Evolutionary conservation across 768 basidiomycete species (phyloP).

Genomic region (Hypholoma fasciculare): DNA sequence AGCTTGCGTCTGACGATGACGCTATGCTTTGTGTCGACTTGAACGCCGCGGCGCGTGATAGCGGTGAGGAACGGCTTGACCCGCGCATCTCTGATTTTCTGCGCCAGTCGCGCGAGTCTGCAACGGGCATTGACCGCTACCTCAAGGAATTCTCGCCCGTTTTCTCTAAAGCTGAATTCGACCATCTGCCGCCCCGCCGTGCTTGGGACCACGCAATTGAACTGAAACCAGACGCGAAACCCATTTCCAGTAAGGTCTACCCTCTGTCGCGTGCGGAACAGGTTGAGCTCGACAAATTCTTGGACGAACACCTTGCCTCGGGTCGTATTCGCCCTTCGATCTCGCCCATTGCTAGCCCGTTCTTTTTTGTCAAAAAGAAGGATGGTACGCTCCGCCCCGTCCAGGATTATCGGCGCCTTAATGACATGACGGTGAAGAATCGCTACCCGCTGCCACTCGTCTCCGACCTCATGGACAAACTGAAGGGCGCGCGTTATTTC

Average conservation of each 20-base stretch:
- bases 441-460: slow-evolving; percentile 32
- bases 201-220: slow-evolving; percentile 35
- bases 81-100: too few relatives aligned
- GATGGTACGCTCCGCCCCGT: slow-evolving; percentile 32
- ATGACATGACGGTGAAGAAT: slow-evolving; percentile 31
- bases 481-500: slow-evolving; percentile 21
- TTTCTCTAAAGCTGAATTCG: slow-evolving; percentile 21
- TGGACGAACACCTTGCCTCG: slow-evolving; percentile 19
- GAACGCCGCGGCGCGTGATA: not conserved
- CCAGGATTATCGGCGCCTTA: slow-evolving; percentile 32
- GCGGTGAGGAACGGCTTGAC: slow-evolving; percentile 16
- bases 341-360: slow-evolving; percentile 29
- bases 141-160: slow-evolving; percentile 13
- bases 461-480: slow-evolving; percentile 21
- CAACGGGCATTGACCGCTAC: slow-evolving; percentile 25
- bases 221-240: slow-evolving; percentile 29
- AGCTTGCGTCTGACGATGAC: not conserved
- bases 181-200: slow-evolving; percentile 31
- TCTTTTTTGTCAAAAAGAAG: slow-evolving; percentile 33
- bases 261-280: slow-evolving; percentile 27
- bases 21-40: slow-evolving; percentile 2
- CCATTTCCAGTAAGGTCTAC: slow-evolving; percentile 35
- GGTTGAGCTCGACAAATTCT: slow-evolving; percentile 20
- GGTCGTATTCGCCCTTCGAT: slow-evolving; percentile 37
- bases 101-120: slow-evolving; percentile 10